Conservation (phyloP, 1,139 yeast species). For the Arxiozyma telluris region DNA sequence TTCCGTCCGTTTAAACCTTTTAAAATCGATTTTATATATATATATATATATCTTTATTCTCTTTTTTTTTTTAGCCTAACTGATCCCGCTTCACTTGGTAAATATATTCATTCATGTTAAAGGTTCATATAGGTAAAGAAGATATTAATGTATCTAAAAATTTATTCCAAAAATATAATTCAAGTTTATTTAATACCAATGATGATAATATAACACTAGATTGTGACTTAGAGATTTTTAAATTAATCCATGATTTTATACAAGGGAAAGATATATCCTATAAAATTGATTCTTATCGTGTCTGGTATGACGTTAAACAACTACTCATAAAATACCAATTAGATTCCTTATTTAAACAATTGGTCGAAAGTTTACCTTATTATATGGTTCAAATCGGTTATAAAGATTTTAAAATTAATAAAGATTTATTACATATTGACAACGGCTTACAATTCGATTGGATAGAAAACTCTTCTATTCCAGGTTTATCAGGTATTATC, state of each 20-base stretch:
- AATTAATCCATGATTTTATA: conserved; percentile 55
- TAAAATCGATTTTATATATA: too few species aligned
- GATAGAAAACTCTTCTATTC: neutral
- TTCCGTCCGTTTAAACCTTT: too few species aligned
- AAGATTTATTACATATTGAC: conserved; percentile 30
- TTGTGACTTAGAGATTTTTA: conserved; percentile 60
- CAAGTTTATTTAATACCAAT: neutral
- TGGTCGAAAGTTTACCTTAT: conserved; percentile 42
- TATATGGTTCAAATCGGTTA: conserved; percentile 57
- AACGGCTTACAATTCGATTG: conserved; percentile 1
- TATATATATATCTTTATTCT: too few species aligned
- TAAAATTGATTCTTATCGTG: neutral
- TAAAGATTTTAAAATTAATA: conserved; percentile 49
- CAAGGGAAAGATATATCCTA: conserved; percentile 44
- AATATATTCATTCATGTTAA: neutral
- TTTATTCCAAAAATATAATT: neutral
- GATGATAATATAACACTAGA: conserved; percentile 46
- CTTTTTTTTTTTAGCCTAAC: too few species aligned
- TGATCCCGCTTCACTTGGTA: too few species aligned
- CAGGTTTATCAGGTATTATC: neutral
- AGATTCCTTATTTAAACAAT: neutral
- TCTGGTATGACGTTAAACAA: neutral
- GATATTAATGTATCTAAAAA: neutral
- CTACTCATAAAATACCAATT: neutral
- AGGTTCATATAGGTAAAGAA: neutral